A percentile compares a stretch with the other conserved stretches of the same genome.
Evolutionary conservation across 208 protist species (phyloP).

Genomic region (Acanthamoeba rhysodes): DNA sequence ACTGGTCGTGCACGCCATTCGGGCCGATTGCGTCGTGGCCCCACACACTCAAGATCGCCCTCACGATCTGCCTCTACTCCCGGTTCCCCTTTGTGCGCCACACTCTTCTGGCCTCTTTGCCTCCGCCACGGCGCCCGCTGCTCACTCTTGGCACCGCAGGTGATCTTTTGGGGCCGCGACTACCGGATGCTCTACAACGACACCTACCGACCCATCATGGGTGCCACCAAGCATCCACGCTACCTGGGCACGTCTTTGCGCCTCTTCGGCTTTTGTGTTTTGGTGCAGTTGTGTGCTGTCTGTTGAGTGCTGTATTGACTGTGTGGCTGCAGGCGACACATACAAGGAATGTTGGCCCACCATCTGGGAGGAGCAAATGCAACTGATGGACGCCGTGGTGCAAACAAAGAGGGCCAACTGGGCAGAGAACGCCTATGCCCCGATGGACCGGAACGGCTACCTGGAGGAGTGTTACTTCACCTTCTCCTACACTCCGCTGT

Average conservation of each 20-base stretch:
- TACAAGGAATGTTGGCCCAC: not conserved
- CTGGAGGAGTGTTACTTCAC: slow-evolving; percentile 61
- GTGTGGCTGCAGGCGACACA: not conserved
- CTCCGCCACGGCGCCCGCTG: not conserved
- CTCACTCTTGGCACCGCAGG: not conserved
- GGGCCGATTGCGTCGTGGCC: slow-evolving; percentile 55
- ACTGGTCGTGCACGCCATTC: slow-evolving; percentile 22
- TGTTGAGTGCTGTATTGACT: not conserved
- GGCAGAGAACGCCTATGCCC: not conserved
- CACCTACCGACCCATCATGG: slow-evolving; percentile 11
- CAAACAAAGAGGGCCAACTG: not conserved
- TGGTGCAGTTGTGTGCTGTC: not conserved
- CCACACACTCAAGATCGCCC: not conserved
- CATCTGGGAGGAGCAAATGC: not conserved
- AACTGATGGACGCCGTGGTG: not conserved
- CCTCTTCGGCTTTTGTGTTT: not conserved
- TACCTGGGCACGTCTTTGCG: not conserved
- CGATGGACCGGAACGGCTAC: not conserved
- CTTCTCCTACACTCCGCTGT: slow-evolving; percentile 51
- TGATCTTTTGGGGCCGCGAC: slow-evolving; percentile 54
- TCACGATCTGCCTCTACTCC: slow-evolving; percentile 35
- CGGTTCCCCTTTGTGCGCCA: not conserved
- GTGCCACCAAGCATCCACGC: slow-evolving; percentile 11
- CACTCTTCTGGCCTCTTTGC: not conserved
- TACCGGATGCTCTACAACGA: slow-evolving; percentile 53